Percentiles rank a stretch among this genome's conserved stretches.
Evolutionary conservation across 2,329 filamentous ascomycete species (phyloP).

Genomic region (Pseudopyricularia javanii): DNA sequence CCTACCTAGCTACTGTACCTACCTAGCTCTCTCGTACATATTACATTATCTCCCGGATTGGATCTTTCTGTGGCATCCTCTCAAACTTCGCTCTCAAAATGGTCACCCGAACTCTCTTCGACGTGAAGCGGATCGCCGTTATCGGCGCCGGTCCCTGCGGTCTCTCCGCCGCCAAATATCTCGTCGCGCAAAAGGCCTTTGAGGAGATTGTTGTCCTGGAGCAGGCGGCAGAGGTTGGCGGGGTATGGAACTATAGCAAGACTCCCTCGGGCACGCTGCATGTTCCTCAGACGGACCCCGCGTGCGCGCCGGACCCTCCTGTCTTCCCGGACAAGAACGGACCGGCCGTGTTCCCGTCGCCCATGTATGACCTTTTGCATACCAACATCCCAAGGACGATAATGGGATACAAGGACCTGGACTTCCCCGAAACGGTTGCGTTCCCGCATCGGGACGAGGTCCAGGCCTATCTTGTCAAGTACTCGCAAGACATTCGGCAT

Average conservation of each 20-base stretch:
- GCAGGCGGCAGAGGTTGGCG: slow-evolving; percentile 64
- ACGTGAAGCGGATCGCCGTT: slow-evolving; percentile 55
- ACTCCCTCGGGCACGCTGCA: slow-evolving; percentile 30
- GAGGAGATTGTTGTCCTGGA: slow-evolving; percentile 67
- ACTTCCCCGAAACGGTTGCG: slow-evolving; percentile 50
- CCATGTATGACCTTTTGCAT: slow-evolving; percentile 71
- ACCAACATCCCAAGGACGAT: slow-evolving; percentile 75
- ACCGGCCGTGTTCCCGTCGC: slow-evolving; percentile 59
- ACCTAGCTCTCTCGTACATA: no score
- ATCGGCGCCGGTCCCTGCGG: slow-evolving; percentile 77
- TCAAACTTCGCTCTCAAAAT: background rate
- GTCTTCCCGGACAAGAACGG: slow-evolving; percentile 26
- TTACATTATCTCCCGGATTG: no score
- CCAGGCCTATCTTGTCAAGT: slow-evolving; percentile 60
- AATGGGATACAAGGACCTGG: slow-evolving; percentile 67
- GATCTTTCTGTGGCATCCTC: no score
- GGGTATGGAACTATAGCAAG: slow-evolving; percentile 73
- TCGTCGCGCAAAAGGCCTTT: slow-evolving; percentile 57
- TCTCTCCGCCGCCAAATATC: slow-evolving; percentile 67
- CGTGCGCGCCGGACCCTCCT: slow-evolving; percentile 50
- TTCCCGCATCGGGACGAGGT: slow-evolving; percentile 66
- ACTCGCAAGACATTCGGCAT: slow-evolving; percentile 54
- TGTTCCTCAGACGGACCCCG: slow-evolving; percentile 59
- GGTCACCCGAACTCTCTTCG: slow-evolving; percentile 18
- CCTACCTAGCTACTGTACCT: no score